Evolutionary conservation across 164 flowering plant species (phyloP), one percentile per base, ranked within the genome.

Genomic region (Euptelea pleiosperma): DNA sequence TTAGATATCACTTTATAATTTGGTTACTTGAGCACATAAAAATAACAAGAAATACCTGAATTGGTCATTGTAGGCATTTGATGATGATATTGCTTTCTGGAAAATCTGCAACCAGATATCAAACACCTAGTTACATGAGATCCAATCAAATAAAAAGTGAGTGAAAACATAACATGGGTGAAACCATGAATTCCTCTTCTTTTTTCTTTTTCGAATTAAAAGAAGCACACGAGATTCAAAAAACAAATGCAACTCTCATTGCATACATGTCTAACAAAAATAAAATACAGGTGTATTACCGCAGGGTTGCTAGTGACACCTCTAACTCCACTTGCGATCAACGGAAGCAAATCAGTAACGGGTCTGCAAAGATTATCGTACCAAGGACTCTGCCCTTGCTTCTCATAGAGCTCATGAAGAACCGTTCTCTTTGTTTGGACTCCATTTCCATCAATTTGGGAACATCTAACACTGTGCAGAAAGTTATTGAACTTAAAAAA

Each of bases 271-370:
- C n/a, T 30, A 2, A 40, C n/a, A 26, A 28, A 58, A 12, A 28
- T 3, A 33, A 33, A 28, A 21, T 7, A 14, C n/a, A n/a, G n/a
- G n/a, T n/a, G 4, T 12, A 33, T 63, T 83, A 93, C 97, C 78
- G 96, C 90, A 3, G 99, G 99, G 68, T 93, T 93, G 83, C 97
- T 93, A 21, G 99, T 90, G 29, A 93, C 99, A 52, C 99, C 99
- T 78, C 99, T 73, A 31, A 93, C 93, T 24, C 99, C 99, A 70
- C 73, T 81, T 30, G 73, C 86, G 39, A 91, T 93, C 70, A 86
- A 69, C 1, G 95, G 99, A 62, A 90, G 69, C 63, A 93, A 73
- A 77, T 93, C 96, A 0, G 97, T 88, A n/a, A 93, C 93, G n/a
- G 97, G 99, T 25, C 99, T 74, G 79, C 97, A 93, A 29, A 93